Evolutionary conservation across 1,284 basidiomycete species (phyloP), one percentile per base, ranked within the genome.

Genomic region (Leccinum angustisporum): DNA sequence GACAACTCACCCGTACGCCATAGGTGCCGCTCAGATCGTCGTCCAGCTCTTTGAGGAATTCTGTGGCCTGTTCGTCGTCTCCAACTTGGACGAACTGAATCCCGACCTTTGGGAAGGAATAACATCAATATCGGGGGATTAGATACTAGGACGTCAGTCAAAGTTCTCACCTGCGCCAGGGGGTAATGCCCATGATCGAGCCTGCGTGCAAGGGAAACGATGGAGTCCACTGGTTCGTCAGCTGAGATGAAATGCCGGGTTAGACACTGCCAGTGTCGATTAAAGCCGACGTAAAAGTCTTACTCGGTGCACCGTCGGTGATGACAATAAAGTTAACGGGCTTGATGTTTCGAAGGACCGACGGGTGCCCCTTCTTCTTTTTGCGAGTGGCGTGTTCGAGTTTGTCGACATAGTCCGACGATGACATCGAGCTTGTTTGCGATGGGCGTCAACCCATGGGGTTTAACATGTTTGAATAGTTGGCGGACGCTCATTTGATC

Each of bases 11-110:
- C 50, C 80, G 75, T 4, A 79, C 70, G 11, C 67, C 67, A 65
- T 78, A 68, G 2, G 56, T 68, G 1, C 63, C 64, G 11, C 73
- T 70, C 53, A 86, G 71, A 13, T 74, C 78, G 65, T 86, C 78
- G 63, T 87, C 85, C 18, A 87, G 72, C 59, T 79, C 69, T 53
- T 70, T 66, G 14, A 88, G 74, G 57, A 77, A 84, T 54, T 72
- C 72, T 0, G 79, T 79, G 2, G 86, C 86, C 1, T 67, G 65
- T 1, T 63, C 64, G 59, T 78, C 77, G 56, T 79, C 66, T 3
- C 86, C 85, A 50, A 87, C 79, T 64, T 88, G 86, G 10, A 88
- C 80, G 61, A 88, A 87, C 62, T 86, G 85, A 34, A 88, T 82
- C 2, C 83, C 81, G 27, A 84, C 72, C 78, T 85, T 27, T 16